These are phyloP conservation scores for Candida dajiaensis DNA, from an alignment of 805 yeast genomes.

Conservation along the genomic window DNA sequence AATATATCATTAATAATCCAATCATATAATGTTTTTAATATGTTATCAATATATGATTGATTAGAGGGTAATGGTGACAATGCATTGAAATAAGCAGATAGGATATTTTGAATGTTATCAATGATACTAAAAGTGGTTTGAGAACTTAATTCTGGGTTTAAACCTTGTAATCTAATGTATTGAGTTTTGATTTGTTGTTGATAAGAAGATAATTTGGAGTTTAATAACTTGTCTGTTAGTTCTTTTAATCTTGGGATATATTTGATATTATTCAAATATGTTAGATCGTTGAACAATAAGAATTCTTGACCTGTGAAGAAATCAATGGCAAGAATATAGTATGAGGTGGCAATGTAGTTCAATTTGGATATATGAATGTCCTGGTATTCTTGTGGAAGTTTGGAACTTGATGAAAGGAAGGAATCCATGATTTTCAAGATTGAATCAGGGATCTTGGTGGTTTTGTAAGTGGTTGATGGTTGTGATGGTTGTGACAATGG, in stretches of 20 bases:
- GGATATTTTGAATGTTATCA: slow-evolving; percentile 8
- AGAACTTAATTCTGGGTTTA: slow-evolving; percentile 17
- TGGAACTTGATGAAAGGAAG: slow-evolving; percentile 8
- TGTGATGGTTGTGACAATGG: background rate
- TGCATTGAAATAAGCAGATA: background rate
- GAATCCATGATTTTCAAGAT: slow-evolving; percentile 11
- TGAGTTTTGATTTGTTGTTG: slow-evolving; percentile 7
- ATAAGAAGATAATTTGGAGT: slow-evolving; percentile 6
- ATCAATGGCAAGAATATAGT: slow-evolving; percentile 15
- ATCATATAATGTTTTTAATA: slow-evolving; percentile 17
- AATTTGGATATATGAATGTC: slow-evolving; percentile 12
- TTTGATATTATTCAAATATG: slow-evolving; percentile 3
- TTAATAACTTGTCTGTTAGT: slow-evolving; percentile 28
- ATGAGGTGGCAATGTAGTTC: slow-evolving; percentile 12
- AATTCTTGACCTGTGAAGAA: slow-evolving; percentile 8
- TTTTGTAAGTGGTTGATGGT: slow-evolving; percentile 1
- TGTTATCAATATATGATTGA: slow-evolving; percentile 5
- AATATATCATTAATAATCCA: slow-evolving; percentile 13
- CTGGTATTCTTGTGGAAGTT: slow-evolving; percentile 9
- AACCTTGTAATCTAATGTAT: slow-evolving; percentile 8
- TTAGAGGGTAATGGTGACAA: background rate
- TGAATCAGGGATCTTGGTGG: slow-evolving; percentile 11
- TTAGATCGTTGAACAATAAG: slow-evolving; percentile 18
- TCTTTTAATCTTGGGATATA: slow-evolving; percentile 32
- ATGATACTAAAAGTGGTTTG: slow-evolving; percentile 10